A percentile compares a stretch with the other conserved stretches of the same genome.
These are phyloP conservation scores for Malus hybrid DNA, from an alignment of 331 rosid species.

Conservation along the genomic window DNA sequence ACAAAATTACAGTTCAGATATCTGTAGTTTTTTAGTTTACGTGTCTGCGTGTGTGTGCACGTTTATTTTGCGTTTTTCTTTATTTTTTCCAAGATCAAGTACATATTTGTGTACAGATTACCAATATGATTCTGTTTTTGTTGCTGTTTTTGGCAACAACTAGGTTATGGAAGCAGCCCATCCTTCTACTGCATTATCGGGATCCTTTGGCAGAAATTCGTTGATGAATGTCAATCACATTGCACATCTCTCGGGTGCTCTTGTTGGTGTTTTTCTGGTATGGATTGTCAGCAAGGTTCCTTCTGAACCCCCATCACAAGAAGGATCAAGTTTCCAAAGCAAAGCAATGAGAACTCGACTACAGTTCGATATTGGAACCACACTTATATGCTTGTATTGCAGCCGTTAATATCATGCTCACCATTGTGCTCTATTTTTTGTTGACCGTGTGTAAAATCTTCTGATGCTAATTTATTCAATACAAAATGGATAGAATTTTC, in stretches of 20 bases:
- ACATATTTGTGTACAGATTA: neutral
- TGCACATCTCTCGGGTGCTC: slow-evolving; percentile 98
- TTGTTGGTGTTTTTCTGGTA: slow-evolving; percentile 82
- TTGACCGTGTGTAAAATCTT: neutral
- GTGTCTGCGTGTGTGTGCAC: too few relatives aligned
- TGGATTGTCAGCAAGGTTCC: slow-evolving; percentile 84
- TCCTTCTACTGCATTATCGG: slow-evolving; percentile 70
- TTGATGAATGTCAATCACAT: slow-evolving; percentile 77
- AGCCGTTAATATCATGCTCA: neutral
- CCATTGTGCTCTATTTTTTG: neutral
- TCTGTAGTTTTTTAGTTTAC: neutral
- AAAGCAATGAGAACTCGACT: neutral
- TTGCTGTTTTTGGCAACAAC: slow-evolving; percentile 12
- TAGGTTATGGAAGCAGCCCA: slow-evolving; percentile 99
- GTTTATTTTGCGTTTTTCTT: neutral
- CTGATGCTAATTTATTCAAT: neutral
- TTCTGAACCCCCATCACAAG: slow-evolving; percentile 39
- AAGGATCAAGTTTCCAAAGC: slow-evolving; percentile 20
- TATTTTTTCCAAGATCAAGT: neutral
- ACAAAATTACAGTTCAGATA: neutral
- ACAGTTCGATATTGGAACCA: neutral
- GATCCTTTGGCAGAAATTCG: slow-evolving; percentile 45
- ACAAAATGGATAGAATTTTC: neutral
- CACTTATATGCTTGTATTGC: neutral
- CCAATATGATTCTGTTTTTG: neutral